These are phyloP conservation scores for Panellus pusillus DNA, from an alignment of 768 basidiomycete genomes.

Conservation along the genomic window DNA sequence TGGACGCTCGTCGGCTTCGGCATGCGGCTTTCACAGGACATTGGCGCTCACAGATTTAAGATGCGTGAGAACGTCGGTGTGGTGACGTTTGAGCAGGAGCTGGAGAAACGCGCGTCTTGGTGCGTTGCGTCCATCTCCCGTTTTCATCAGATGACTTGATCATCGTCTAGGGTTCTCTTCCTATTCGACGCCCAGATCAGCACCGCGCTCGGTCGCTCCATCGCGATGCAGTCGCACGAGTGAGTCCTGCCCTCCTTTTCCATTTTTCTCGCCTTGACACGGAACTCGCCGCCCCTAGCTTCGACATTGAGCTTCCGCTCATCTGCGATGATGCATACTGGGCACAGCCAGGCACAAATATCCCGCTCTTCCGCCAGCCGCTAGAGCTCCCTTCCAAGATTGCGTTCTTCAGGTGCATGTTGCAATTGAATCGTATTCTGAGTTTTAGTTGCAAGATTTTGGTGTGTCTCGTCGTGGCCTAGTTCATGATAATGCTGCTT, in stretches of 20 bases:
- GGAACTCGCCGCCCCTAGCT: not conserved
- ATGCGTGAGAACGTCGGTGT: conserved; percentile 17
- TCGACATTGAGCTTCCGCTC: conserved; percentile 4
- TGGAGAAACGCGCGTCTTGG: conserved; percentile 49
- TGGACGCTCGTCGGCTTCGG: conserved; percentile 43
- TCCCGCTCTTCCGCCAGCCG: conserved; percentile 10
- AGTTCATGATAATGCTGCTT: not conserved
- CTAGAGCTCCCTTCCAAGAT: conserved; percentile 8
- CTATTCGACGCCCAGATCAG: conserved; percentile 12
- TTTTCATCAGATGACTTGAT: not conserved
- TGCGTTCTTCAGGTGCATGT: conserved; percentile 37
- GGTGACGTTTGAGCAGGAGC: conserved; percentile 42
- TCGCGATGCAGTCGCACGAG: conserved; percentile 10
- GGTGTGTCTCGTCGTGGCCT: not conserved
- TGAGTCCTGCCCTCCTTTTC: not conserved
- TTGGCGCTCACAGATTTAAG: conserved; percentile 44
- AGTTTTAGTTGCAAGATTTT: conserved; percentile 10
- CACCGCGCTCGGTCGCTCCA: conserved; percentile 8
- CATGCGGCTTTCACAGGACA: conserved; percentile 42
- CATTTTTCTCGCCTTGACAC: not conserved
- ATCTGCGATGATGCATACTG: not conserved
- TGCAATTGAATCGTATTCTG: conserved; percentile 11
- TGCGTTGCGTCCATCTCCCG: not conserved
- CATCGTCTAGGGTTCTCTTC: conserved; percentile 20
- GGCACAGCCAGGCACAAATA: conserved; percentile 28